Evolutionary conservation across 1,139 yeast species (phyloP).

Genomic region (Magnusiomyces ingens): DNA sequence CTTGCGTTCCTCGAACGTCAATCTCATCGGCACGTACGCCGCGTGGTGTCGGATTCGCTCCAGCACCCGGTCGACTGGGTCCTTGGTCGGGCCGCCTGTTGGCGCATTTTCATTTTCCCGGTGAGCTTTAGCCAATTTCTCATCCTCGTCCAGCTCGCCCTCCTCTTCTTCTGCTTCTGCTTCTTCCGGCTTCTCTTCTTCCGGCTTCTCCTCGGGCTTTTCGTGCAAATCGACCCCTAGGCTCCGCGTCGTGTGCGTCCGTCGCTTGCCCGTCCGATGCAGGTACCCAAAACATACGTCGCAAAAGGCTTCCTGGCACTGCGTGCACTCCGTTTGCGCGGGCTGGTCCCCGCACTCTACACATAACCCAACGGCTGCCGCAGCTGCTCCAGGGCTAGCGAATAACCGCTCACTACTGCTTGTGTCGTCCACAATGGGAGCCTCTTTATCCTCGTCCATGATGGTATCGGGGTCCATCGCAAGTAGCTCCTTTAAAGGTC

Average conservation of each 20-base stretch:
- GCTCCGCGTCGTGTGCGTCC: background rate
- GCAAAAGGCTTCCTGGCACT: slow-evolving; percentile 60
- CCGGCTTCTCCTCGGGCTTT: slow-evolving; percentile 8
- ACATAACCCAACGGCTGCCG: slow-evolving; percentile 39
- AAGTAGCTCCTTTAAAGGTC: slow-evolving; percentile 28
- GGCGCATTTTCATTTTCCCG: slow-evolving; percentile 8
- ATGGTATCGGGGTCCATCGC: slow-evolving; percentile 26
- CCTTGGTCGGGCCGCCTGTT: background rate
- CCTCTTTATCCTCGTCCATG: slow-evolving; percentile 19
- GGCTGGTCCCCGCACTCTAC: slow-evolving; percentile 69
- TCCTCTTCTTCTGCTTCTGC: slow-evolving; percentile 17
- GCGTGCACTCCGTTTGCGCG: slow-evolving; percentile 47
- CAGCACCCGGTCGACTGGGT: slow-evolving; percentile 19
- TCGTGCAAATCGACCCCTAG: slow-evolving; percentile 4
- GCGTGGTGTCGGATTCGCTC: slow-evolving; percentile 42
- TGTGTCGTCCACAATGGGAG: slow-evolving; percentile 26
- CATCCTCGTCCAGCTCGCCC: background rate
- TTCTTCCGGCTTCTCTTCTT: slow-evolving; percentile 11
- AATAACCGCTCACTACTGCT: slow-evolving; percentile 65
- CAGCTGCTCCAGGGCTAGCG: slow-evolving; percentile 47
- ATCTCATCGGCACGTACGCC: slow-evolving; percentile 56
- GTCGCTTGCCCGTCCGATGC: slow-evolving; percentile 52
- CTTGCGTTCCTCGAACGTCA: slow-evolving; percentile 60
- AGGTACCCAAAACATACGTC: slow-evolving; percentile 57
- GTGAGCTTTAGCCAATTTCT: slow-evolving; percentile 16